A percentile compares a stretch with the other conserved stretches of the same genome.
Evolutionary conservation across 2,329 filamentous ascomycete genomes (phyloP).

Genomic region (Arthrobotrys conoides): DNA sequence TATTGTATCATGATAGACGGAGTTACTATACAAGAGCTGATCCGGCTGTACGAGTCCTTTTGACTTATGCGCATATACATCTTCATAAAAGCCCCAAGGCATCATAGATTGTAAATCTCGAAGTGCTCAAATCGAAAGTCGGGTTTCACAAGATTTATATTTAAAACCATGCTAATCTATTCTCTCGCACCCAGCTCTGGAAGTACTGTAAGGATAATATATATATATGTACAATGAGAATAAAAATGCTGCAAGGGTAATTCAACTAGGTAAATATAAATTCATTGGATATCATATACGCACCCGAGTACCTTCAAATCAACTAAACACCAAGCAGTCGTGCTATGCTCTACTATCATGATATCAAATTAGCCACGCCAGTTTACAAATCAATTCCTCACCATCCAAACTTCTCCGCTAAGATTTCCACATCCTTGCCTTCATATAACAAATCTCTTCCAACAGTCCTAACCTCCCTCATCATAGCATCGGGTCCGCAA

Average conservation of each 20-base stretch:
- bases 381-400: constrained; percentile 64
- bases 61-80: too few species aligned
- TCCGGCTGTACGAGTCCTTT: too few species aligned
- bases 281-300: constrained; percentile 1
- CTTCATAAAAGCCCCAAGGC: too few species aligned
- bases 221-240: neutral
- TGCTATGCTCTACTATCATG: neutral
- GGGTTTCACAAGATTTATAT: too few species aligned
- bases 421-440: constrained; percentile 71
- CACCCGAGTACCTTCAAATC: neutral
- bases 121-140: too few species aligned
- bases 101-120: too few species aligned
- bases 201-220: neutral
- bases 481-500: constrained; percentile 76
- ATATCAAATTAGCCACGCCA: neutral
- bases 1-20: too few species aligned
- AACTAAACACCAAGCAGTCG: neutral
- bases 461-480: constrained; percentile 74
- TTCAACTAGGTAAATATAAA: neutral
- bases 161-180: too few species aligned
- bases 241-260: neutral
- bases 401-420: constrained; percentile 79
- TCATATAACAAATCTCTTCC: constrained; percentile 70
- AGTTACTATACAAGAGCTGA: too few species aligned
- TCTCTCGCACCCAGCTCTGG: too few species aligned